Conservation (phyloP, 1,284 basidiomycete genomes). For the Bondarzewia mesenterica region DNA sequence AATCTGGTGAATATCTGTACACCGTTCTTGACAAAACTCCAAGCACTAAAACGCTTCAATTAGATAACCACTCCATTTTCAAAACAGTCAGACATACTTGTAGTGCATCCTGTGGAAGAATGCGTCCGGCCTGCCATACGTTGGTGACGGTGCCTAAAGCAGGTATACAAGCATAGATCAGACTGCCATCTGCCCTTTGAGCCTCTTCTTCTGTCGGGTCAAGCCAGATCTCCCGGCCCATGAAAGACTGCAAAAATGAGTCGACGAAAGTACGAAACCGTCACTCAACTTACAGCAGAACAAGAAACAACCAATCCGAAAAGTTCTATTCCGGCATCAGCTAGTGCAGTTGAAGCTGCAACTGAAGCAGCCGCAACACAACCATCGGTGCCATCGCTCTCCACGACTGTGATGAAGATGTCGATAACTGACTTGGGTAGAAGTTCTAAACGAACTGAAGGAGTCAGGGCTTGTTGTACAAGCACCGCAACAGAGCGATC, state of each 20-base stretch:
- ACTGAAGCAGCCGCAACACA: conserved; percentile 80
- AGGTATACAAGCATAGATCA: conserved; percentile 81
- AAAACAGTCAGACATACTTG: conserved; percentile 34
- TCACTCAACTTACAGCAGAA: conserved; percentile 46
- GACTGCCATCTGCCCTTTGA: conserved; percentile 41
- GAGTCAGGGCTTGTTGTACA: conserved; percentile 81
- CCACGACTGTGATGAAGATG: conserved; percentile 84
- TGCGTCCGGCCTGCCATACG: conserved; percentile 70
- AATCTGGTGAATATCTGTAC: conserved; percentile 66
- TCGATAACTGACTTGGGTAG: conserved; percentile 94
- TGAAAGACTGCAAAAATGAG: conserved; percentile 35
- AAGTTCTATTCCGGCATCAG: conserved; percentile 85
- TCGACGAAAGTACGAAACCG: neutral
- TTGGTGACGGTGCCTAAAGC: conserved; percentile 84
- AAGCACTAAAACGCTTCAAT: conserved; percentile 41
- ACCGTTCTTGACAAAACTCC: conserved; percentile 57
- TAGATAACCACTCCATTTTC: conserved; percentile 1
- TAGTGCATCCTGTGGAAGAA: conserved; percentile 41
- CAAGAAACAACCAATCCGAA: conserved; percentile 76
- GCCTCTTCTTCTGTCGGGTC: conserved; percentile 78
- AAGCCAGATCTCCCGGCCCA: conserved; percentile 52
- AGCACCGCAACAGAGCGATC: conserved; percentile 77
- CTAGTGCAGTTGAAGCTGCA: conserved; percentile 86
- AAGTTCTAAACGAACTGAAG: conserved; percentile 82
- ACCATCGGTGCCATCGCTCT: conserved; percentile 82